Conservation (phyloP, 805 yeast species). For the Candida fluviatilis region DNA sequence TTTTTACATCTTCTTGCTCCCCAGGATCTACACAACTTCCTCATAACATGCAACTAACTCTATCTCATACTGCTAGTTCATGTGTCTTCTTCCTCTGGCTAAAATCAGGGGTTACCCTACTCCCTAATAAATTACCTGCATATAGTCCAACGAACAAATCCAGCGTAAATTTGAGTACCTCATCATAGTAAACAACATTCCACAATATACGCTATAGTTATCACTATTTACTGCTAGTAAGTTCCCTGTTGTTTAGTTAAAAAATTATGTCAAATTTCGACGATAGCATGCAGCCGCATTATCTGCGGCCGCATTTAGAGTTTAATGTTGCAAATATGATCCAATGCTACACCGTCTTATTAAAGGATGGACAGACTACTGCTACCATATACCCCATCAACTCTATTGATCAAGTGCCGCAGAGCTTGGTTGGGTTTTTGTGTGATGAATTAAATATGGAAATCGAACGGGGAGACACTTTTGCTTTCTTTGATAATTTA, state of each 20-base stretch:
- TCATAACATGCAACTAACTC: too few species aligned
- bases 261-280: constrained; percentile 46
- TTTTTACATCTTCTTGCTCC: too few species aligned
- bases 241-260: neutral
- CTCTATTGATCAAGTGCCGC: constrained; percentile 64
- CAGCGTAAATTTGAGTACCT: constrained; percentile 2
- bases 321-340: constrained; percentile 34
- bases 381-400: constrained; percentile 90
- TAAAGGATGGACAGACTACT: constrained; percentile 85
- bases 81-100: too few species aligned
- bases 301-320: constrained; percentile 40
- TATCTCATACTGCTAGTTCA: too few species aligned
- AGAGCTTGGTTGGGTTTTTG: constrained; percentile 71
- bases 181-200: constrained; percentile 1
- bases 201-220: constrained; percentile 1
- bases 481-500: constrained; percentile 78
- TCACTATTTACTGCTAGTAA: neutral
- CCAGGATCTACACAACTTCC: too few species aligned
- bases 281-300: constrained; percentile 45
- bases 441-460: constrained; percentile 94
- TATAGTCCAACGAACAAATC: too few species aligned
- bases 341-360: constrained; percentile 68
- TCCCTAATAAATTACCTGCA: too few species aligned
- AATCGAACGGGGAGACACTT: constrained; percentile 81
- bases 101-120: too few species aligned